A percentile compares a stretch with the other conserved stretches of the same genome.
These are phyloP conservation scores for Boletus sp. DNA, from an alignment of 768 basidiomycete genomes.

Conservation along the genomic window DNA sequence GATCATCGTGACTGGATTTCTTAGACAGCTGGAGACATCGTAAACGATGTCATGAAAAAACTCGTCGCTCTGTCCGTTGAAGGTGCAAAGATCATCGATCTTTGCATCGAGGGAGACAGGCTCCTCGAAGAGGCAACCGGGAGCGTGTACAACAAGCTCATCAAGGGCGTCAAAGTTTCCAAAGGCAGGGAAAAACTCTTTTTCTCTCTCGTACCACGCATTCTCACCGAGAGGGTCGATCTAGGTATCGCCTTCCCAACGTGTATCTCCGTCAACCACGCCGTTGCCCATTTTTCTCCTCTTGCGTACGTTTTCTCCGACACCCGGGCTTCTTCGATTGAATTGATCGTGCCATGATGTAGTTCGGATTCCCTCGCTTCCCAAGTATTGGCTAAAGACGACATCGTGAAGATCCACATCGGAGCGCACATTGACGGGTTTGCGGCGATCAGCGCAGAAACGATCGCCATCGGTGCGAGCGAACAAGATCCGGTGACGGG, in stretches of 20 bases:
- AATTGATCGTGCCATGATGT: constrained; percentile 26
- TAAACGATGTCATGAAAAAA: constrained; percentile 80
- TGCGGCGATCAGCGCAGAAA: constrained; percentile 91
- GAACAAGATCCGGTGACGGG: constrained; percentile 76
- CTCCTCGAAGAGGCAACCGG: constrained; percentile 84
- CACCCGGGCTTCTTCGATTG: constrained; percentile 9
- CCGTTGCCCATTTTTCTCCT: constrained; percentile 96
- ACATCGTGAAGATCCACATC: constrained; percentile 94
- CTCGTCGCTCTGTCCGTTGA: constrained; percentile 73
- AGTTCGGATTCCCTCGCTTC: constrained; percentile 75
- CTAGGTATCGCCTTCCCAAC: constrained; percentile 94
- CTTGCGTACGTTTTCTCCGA: constrained; percentile 62
- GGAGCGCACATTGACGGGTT: constrained; percentile 99
- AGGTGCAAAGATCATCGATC: constrained; percentile 85
- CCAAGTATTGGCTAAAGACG: constrained; percentile 73
- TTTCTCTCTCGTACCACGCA: neutral
- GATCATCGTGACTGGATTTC: constrained; percentile 10
- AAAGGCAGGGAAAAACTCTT: constrained; percentile 64
- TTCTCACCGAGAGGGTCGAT: constrained; percentile 6
- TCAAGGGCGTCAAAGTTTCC: constrained; percentile 82
- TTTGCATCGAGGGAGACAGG: constrained; percentile 92
- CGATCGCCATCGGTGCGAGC: constrained; percentile 83
- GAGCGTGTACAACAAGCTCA: constrained; percentile 84
- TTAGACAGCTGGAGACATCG: constrained; percentile 90
- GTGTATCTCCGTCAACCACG: constrained; percentile 90